A percentile compares a stretch with the other conserved stretches of the same genome.
Conservation (phyloP, 371 early-diverging fungal genomes). For the Lichtheimia ornata region DNA sequence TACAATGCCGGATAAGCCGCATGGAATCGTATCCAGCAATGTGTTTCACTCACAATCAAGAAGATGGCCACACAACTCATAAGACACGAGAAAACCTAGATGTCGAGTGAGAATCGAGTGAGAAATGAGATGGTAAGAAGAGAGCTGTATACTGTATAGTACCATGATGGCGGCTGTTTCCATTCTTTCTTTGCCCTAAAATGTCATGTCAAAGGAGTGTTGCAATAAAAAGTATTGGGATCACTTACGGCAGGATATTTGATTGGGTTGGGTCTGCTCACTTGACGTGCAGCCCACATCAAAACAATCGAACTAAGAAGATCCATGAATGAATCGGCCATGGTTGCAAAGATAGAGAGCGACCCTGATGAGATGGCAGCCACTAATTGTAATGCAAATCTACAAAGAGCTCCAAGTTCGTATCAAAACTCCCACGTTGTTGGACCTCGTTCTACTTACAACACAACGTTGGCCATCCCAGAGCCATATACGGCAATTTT, state of each 20-base stretch:
- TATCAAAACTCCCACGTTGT: too few species aligned
- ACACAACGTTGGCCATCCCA: conserved; percentile 73
- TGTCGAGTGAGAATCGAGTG: background rate
- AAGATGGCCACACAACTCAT: conserved; percentile 91
- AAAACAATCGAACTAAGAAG: conserved; percentile 73
- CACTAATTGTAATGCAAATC: conserved; percentile 75
- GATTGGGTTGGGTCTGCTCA: conserved; percentile 59
- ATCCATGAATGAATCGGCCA: conserved; percentile 94
- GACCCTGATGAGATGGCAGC: conserved; percentile 87
- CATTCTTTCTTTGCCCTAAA: conserved; percentile 80
- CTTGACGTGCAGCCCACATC: conserved; percentile 65
- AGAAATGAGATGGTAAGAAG: background rate
- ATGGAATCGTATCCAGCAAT: background rate
- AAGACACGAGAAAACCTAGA: conserved; percentile 69
- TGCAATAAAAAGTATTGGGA: background rate
- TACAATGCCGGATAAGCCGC: background rate
- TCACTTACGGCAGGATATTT: conserved; percentile 78
- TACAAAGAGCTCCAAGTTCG: background rate
- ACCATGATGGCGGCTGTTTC: conserved; percentile 96
- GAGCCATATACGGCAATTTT: conserved; percentile 89
- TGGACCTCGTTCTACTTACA: conserved; percentile 22
- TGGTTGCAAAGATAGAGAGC: conserved; percentile 87
- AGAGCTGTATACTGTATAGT: too few species aligned
- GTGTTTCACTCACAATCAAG: conserved; percentile 63
- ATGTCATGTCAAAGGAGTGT: background rate